phyloP scores from a whole-genome alignment of 106 monocot genomes.

The Allium fistulosum region DNA sequence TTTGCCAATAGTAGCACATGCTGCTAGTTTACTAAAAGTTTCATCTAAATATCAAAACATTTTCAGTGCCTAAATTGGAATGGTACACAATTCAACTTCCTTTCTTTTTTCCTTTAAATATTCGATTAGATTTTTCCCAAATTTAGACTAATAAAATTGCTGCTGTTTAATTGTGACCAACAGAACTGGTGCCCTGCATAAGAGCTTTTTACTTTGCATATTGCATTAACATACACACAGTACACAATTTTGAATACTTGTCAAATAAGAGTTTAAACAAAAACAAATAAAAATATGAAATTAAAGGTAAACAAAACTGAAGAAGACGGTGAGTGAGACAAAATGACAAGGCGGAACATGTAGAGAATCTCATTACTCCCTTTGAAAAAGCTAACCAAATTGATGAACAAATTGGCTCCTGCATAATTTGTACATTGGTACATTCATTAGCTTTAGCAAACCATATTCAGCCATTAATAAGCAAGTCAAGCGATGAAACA shows the following conservation, averaged over 20 bases:
- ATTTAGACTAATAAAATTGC: no score
- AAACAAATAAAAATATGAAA: neutral
- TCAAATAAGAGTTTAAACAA: neutral
- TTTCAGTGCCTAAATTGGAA: neutral
- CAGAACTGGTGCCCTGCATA: neutral
- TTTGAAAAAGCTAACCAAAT: slow-evolving; percentile 86
- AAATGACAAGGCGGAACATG: slow-evolving; percentile 81
- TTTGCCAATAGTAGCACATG: neutral
- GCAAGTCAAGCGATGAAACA: no score
- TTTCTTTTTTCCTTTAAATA: no score
- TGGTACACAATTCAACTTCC: neutral
- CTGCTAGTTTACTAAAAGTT: neutral
- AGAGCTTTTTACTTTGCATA: neutral
- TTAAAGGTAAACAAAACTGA: slow-evolving; percentile 38
- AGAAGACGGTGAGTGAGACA: slow-evolving; percentile 88
- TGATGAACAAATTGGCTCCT: slow-evolving; percentile 83
- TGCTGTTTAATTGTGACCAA: no score
- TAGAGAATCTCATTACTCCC: slow-evolving; percentile 76
- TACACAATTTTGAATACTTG: neutral
- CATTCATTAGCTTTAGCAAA: neutral
- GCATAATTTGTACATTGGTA: neutral
- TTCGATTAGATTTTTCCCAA: no score
- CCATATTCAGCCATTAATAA: neutral
- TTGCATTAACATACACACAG: neutral
- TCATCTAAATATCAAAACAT: neutral